Percentiles rank a stretch among this genome's conserved stretches.
Conservation (phyloP, 345 rosid species). For the rapeseed (Brassica napus) region DNA sequence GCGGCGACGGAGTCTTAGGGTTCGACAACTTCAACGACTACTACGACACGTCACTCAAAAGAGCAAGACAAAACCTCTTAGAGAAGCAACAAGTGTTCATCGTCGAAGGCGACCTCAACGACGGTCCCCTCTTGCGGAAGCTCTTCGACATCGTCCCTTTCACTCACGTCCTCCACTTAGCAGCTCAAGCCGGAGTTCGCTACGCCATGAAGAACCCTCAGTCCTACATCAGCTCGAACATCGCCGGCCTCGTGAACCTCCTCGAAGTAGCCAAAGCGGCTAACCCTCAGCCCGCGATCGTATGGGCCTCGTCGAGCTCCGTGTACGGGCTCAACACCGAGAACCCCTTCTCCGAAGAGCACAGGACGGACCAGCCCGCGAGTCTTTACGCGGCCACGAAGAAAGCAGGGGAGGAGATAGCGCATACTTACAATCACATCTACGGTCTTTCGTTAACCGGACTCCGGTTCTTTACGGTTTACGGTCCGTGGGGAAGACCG, state of each 20-base stretch:
- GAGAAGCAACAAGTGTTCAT: constrained; percentile 63
- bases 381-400: constrained; percentile 87
- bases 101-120: constrained; percentile 79
- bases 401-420: constrained; percentile 84
- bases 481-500: constrained; percentile 93
- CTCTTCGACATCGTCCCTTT: constrained; percentile 78
- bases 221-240: constrained; percentile 74
- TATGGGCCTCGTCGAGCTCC: constrained; percentile 89
- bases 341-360: constrained; percentile 75
- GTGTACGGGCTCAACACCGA: constrained; percentile 85
- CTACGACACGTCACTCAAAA: constrained; percentile 73
- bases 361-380: constrained; percentile 81
- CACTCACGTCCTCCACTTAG: constrained; percentile 85
- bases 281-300: constrained; percentile 78
- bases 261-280: constrained; percentile 67
- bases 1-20: constrained; percentile 86
- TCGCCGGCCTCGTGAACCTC: constrained; percentile 75
- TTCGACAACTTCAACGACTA: constrained; percentile 76
- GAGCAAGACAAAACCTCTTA: constrained; percentile 59
- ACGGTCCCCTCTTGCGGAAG: constrained; percentile 56
- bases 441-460: constrained; percentile 85
- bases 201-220: constrained; percentile 93
- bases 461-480: constrained; percentile 72
- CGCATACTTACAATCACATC: constrained; percentile 84
- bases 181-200: constrained; percentile 91